phyloP scores from a whole-genome alignment of 331 rosid genomes.

The Spiraea crenata region DNA sequence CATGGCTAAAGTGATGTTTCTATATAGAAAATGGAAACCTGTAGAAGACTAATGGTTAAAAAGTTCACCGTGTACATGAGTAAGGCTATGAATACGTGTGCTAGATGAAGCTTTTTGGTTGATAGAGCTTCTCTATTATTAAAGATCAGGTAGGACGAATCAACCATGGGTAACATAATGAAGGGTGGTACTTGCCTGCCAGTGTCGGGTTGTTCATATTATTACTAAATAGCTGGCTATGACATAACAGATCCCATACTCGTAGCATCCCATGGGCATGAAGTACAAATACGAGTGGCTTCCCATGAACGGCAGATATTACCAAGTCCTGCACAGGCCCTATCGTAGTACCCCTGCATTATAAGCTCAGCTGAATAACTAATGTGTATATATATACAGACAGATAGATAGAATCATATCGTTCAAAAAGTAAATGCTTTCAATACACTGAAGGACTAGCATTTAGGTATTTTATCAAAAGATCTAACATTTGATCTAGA shows the following conservation, averaged over 20 bases:
- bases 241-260: slow-evolving; percentile 75
- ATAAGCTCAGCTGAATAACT: slow-evolving; percentile 20
- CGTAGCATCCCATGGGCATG: slow-evolving; percentile 75
- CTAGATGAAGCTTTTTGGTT: neutral
- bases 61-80: neutral
- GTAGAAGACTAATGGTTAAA: neutral
- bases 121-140: neutral
- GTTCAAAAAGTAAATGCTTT: neutral
- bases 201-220: slow-evolving; percentile 39
- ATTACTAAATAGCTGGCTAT: slow-evolving; percentile 58
- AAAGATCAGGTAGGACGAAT: neutral
- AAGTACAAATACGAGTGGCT: slow-evolving; percentile 70
- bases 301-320: slow-evolving; percentile 54
- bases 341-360: slow-evolving; percentile 67
- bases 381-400: neutral
- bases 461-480: neutral
- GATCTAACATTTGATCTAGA: neutral
- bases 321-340: slow-evolving; percentile 77
- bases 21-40: neutral
- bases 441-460: neutral
- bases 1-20: neutral
- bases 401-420: neutral
- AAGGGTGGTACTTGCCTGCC: slow-evolving; percentile 53
- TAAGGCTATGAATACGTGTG: neutral
- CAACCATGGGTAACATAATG: neutral